Evolutionary conservation across 1,284 basidiomycete species (phyloP).

Genomic region (Tilletia setariae): DNA sequence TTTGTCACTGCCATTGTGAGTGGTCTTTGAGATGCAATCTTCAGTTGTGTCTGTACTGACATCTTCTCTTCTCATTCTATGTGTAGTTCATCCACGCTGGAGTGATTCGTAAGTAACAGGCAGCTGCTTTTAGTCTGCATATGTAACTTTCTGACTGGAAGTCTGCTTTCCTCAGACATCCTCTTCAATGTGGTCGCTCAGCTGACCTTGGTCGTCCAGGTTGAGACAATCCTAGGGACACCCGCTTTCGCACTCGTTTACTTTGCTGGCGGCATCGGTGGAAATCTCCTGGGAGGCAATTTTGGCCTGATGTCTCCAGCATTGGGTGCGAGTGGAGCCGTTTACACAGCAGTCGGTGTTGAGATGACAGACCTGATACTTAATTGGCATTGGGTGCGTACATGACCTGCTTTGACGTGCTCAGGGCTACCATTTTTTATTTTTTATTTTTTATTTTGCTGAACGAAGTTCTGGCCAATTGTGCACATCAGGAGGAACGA

Average conservation of each 20-base stretch:
- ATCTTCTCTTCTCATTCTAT: conserved; percentile 61
- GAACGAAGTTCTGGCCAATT: neutral
- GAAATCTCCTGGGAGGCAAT: conserved; percentile 72
- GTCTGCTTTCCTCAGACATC: conserved; percentile 55
- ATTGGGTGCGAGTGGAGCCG: conserved; percentile 78
- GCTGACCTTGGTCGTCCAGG: conserved; percentile 72
- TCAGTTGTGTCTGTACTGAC: neutral
- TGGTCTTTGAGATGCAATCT: conserved; percentile 54
- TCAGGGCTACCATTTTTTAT: no score
- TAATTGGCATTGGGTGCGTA: conserved; percentile 84
- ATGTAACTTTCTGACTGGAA: neutral
- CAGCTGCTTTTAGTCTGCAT: neutral
- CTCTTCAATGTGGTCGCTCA: conserved; percentile 86
- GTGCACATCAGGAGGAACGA: conserved; percentile 38
- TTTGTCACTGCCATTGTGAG: conserved; percentile 57
- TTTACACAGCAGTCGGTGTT: conserved; percentile 86
- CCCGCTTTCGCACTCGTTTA: conserved; percentile 76
- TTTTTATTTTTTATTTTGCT: no score
- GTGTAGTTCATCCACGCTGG: conserved; percentile 90
- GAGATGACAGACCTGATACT: conserved; percentile 77
- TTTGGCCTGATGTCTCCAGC: conserved; percentile 82
- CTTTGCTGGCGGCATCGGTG: conserved; percentile 84
- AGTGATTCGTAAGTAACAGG: conserved; percentile 64
- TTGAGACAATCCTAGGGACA: conserved; percentile 63
- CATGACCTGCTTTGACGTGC: neutral